Evolutionary conservation across 768 basidiomycete species (phyloP), one percentile per base, ranked within the genome.

Genomic region (Boletus patriciae): DNA sequence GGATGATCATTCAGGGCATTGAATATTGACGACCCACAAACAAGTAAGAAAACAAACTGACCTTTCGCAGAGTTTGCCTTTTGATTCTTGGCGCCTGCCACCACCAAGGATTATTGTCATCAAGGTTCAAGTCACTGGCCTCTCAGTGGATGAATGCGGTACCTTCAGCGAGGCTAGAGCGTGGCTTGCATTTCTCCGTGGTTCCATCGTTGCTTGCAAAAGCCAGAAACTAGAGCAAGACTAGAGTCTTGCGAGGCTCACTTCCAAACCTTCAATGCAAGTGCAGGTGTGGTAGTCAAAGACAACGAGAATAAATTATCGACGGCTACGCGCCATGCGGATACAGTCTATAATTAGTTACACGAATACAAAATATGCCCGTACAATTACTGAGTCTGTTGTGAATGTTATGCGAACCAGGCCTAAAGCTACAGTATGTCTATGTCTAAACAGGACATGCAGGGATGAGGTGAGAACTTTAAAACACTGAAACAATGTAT

Each of bases 31-130:
- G 23, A 33, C n/a, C 33, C 43, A 36, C 19, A 37, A 38, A 56
- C 37, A 46, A 34, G 34, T 19, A 44, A 34, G 10, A 31, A 41
- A 55, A 41, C 8, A 37, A 37, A 41, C 52, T 45, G 40, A 80
- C 84, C 71, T 81, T 84, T 69, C 84, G 78, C 53, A 86, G 57
- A 59, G 81, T 65, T 59, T 76, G 77, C 57, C 84, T 78, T 64
- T 77, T 81, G 45, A 85, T 77, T 61, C 66, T 76, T 21, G 79
- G 73, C 29, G 76, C 64, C 78, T 76, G 55, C 59, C 43, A 41
- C 33, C 47, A 52, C 51, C 36, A 29, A 37, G 31, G 2, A 40
- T 49, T 27, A 5, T 46, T 27, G 33, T 56, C 38, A 36, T 52
- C 49, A 55, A 31, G n/a, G 18, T 33, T 46, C 23, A n/a, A 41